Evolutionary conservation across 2,329 filamentous ascomycete genomes (phyloP).

Genomic region (Geoglossum cookeanum): DNA sequence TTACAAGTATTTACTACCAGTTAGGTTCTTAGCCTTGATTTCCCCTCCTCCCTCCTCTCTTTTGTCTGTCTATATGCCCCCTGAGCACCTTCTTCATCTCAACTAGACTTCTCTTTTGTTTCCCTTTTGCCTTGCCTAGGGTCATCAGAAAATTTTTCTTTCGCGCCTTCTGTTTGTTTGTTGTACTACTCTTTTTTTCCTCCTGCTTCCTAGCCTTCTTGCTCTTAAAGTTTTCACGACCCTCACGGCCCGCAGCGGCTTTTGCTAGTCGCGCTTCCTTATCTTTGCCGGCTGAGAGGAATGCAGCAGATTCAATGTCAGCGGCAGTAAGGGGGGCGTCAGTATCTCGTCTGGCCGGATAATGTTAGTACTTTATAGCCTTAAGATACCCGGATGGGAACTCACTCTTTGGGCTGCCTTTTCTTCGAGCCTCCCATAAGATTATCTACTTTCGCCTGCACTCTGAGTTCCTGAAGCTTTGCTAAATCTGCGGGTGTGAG

Average conservation of each 20-base stretch:
- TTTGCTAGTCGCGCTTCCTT: constrained; percentile 78
- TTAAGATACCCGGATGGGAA: constrained; percentile 17
- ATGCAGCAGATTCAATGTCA: constrained; percentile 74
- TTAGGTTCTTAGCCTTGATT: constrained; percentile 26
- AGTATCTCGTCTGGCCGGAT: not conserved
- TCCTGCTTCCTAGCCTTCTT: constrained; percentile 74
- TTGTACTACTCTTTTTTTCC: constrained; percentile 70
- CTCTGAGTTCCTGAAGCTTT: constrained; percentile 76
- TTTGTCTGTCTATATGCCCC: constrained; percentile 65
- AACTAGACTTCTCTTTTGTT: constrained; percentile 83
- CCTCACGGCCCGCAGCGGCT: constrained; percentile 64
- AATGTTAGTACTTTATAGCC: constrained; percentile 40
- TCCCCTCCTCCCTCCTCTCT: constrained; percentile 63
- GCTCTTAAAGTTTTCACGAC: constrained; percentile 27
- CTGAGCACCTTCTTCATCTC: constrained; percentile 66
- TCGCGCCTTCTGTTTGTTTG: constrained; percentile 88
- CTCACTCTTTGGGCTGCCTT: constrained; percentile 3
- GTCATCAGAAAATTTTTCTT: constrained; percentile 99
- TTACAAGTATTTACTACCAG: not conserved
- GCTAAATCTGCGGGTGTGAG: constrained; percentile 91
- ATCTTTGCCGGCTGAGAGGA: constrained; percentile 37
- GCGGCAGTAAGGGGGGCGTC: constrained; percentile 55
- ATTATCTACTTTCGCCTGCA: constrained; percentile 36
- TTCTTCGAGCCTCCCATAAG: constrained; percentile 28
- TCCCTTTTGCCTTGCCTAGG: constrained; percentile 82